phyloP scores from a whole-genome alignment of 2,329 filamentous ascomycete genomes.

The Colletotrichum sp. region DNA sequence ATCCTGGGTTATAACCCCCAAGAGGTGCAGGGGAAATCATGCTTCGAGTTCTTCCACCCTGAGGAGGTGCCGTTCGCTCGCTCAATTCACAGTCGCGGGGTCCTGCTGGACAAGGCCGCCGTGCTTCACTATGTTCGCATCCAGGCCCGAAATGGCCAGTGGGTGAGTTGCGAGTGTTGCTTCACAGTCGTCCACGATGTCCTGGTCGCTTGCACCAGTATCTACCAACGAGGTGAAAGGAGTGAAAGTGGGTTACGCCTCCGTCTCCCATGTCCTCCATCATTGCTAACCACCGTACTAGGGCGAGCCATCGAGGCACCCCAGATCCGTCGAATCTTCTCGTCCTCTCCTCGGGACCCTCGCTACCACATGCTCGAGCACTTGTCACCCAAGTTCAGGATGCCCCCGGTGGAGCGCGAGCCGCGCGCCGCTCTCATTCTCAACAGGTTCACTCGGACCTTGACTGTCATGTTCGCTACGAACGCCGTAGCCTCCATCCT shows the following conservation, averaged over 20 bases:
- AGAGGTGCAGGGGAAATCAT: constrained; percentile 77
- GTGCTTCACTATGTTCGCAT: constrained; percentile 82
- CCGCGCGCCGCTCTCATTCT: constrained; percentile 84
- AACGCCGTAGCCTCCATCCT: constrained; percentile 77
- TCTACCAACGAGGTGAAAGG: constrained; percentile 72
- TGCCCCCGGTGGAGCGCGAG: constrained; percentile 70
- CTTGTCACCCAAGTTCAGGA: constrained; percentile 79
- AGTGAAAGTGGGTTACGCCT: constrained; percentile 69
- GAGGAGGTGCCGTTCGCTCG: constrained; percentile 80
- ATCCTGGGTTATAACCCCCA: constrained; percentile 81
- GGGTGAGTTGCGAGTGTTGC: constrained; percentile 85
- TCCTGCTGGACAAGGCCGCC: constrained; percentile 83
- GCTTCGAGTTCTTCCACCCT: constrained; percentile 87
- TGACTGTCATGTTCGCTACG: constrained; percentile 88
- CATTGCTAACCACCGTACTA: neutral
- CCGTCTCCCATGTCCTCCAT: neutral
- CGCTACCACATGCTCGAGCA: constrained; percentile 91
- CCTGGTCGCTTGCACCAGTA: constrained; percentile 81
- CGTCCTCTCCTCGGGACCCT: constrained; percentile 80
- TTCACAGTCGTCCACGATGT: constrained; percentile 91
- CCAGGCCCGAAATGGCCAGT: constrained; percentile 69
- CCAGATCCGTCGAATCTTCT: constrained; percentile 78
- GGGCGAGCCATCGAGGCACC: constrained; percentile 80
- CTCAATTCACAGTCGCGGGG: constrained; percentile 73
- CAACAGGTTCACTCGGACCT: constrained; percentile 82